Percentiles rank a stretch among this genome's conserved stretches.
Conservation (phyloP, 129 eudicot genomes). For the carrot (Daucus carota) region DH1_v3.0 NC_030381.2:53772501-53773000, state of each 20-base stretch:
- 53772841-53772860: slow-evolving; percentile 6
- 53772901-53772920: slow-evolving; percentile 74
- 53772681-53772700: slow-evolving; percentile 5
- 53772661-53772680: neutral
- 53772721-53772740: slow-evolving; percentile 72
- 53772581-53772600: neutral
- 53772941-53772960: slow-evolving; percentile 91
- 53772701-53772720: slow-evolving; percentile 81
- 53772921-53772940: slow-evolving; percentile 79
- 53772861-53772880: slow-evolving; percentile 24
- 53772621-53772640: neutral
- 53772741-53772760: slow-evolving; percentile 89
- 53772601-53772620: neutral
- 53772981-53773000: neutral
- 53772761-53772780: slow-evolving; percentile 42
- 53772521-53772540: neutral
- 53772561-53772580: neutral
- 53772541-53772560: neutral
- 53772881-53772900: slow-evolving; percentile 94
- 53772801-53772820: slow-evolving; percentile 5
- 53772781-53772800: slow-evolving; percentile 9
- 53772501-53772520: neutral
- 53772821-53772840: neutral
- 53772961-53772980: slow-evolving; percentile 18
- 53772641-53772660: neutral